Evolutionary conservation across 371 early-diverging fungal genomes (phyloP).

Genomic region (Polyrhizophydium stewartii): DNA sequence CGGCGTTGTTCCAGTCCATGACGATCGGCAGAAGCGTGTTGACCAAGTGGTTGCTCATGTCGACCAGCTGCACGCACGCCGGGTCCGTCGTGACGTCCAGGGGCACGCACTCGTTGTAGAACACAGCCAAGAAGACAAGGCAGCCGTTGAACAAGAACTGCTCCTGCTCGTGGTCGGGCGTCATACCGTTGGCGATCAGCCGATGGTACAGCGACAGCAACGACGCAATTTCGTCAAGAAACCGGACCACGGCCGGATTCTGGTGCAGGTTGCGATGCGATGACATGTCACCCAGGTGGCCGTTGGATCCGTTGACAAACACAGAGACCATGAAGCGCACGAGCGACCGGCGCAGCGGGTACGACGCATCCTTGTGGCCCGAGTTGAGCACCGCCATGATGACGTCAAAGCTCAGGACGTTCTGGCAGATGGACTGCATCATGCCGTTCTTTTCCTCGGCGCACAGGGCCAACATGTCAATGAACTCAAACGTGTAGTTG

Average conservation of each 20-base stretch:
- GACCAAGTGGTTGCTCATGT: neutral
- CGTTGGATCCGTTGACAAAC: neutral
- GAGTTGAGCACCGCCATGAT: neutral
- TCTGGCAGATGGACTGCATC: conserved; percentile 31
- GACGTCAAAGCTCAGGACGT: neutral
- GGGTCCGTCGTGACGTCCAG: neutral
- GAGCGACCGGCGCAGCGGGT: neutral
- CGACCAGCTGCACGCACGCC: neutral
- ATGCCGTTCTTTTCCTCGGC: conserved; percentile 50
- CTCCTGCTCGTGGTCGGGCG: neutral
- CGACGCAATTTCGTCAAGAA: neutral
- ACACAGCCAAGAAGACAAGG: neutral
- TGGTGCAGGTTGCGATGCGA: neutral
- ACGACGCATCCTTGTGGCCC: neutral
- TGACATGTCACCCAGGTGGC: neutral
- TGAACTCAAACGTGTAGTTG: conserved; percentile 8
- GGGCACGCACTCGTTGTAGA: neutral
- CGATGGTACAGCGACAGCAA: neutral
- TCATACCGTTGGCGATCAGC: neutral
- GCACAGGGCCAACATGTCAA: conserved; percentile 41
- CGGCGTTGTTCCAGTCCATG: neutral
- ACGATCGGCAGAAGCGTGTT: neutral
- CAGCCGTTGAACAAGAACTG: neutral
- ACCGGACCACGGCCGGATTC: neutral
- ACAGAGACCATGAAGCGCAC: neutral